Conservation (phyloP, 225 moss, liverwort and hornwort genomes). For the Straminergon stramineum region DNA sequence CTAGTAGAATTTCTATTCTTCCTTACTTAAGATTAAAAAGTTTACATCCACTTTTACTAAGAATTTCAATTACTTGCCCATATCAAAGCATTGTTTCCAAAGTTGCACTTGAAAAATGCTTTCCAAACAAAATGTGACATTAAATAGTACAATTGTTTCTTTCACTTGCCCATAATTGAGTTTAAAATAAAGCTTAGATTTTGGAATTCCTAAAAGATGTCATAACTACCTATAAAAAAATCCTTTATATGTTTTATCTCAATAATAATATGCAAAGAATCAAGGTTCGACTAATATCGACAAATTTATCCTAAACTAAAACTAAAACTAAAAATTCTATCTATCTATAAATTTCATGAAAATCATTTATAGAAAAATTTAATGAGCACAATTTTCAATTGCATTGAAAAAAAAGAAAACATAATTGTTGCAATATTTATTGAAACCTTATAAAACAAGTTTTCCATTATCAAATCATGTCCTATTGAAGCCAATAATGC, state of each 20-base stretch:
- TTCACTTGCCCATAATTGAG: background rate
- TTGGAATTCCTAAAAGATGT: background rate
- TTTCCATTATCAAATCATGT: background rate
- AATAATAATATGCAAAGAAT: background rate
- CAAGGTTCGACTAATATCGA: background rate
- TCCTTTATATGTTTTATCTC: background rate
- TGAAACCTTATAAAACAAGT: background rate
- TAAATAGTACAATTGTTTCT: background rate
- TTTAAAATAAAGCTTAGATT: too few relatives aligned
- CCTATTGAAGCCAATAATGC: accelerated
- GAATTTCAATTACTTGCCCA: background rate
- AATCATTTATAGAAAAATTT: background rate
- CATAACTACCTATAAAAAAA: background rate
- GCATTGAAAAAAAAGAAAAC: background rate
- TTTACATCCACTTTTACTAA: background rate
- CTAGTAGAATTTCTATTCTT: background rate
- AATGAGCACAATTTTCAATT: background rate
- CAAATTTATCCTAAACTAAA: background rate
- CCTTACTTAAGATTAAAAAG: background rate
- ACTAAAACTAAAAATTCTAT: background rate
- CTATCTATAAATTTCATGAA: background rate
- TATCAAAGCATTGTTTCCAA: accelerated
- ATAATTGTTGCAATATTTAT: background rate
- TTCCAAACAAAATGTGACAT: background rate
- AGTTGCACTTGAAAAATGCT: background rate